A percentile compares a stretch with the other conserved stretches of the same genome.
Evolutionary conservation across 306 rosid species (phyloP).

Genomic region (Chamaecrista fasciculata): DNA sequence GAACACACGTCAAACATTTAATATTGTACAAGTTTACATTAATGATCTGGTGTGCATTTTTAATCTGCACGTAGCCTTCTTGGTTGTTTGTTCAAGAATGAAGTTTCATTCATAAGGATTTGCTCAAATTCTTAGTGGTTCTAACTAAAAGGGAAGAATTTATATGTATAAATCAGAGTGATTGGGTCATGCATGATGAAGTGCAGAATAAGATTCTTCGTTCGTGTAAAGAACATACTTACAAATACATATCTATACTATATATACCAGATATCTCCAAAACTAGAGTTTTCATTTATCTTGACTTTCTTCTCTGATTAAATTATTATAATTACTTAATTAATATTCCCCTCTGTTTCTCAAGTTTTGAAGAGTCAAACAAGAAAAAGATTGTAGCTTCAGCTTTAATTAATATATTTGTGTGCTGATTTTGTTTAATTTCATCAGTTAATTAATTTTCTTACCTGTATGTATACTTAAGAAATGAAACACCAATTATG

Average conservation of each 20-base stretch:
- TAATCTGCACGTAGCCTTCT: slow-evolving; percentile 19
- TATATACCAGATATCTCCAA: too few relatives aligned
- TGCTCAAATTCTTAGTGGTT: slow-evolving; percentile 28
- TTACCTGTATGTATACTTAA: background rate
- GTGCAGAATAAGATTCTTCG: slow-evolving; percentile 22
- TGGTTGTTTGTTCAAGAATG: slow-evolving; percentile 26
- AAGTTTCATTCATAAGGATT: slow-evolving; percentile 17
- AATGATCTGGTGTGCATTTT: too few relatives aligned
- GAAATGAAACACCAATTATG: background rate
- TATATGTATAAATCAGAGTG: too few relatives aligned
- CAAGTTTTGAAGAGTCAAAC: background rate
- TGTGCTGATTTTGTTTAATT: background rate
- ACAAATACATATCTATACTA: too few relatives aligned
- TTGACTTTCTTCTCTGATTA: background rate
- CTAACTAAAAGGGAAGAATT: slow-evolving; percentile 4
- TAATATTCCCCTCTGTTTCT: too few relatives aligned
- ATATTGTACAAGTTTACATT: too few relatives aligned
- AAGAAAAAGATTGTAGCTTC: slow-evolving; percentile 2
- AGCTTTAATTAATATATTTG: too few relatives aligned
- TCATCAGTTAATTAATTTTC: background rate
- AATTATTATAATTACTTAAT: too few relatives aligned
- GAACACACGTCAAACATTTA: too few relatives aligned
- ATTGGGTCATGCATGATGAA: slow-evolving; percentile 34
- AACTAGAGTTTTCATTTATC: background rate
- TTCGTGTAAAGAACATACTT: too few relatives aligned